phyloP scores from a whole-genome alignment of 371 early-diverging fungal species.

The Syncephalastrum contaminatum region DNA sequence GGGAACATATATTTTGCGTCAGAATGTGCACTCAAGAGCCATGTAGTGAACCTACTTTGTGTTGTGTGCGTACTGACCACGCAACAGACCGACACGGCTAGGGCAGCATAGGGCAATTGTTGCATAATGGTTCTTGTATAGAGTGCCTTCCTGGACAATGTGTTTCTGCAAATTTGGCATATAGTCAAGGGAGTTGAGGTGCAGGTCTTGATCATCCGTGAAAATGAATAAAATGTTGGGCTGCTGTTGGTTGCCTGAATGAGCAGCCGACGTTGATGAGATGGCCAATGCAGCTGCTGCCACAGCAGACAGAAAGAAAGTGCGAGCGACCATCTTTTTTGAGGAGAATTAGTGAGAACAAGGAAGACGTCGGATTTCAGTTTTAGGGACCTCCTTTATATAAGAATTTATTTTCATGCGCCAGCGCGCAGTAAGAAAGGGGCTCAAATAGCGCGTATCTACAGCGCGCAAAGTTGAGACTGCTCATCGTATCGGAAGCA shows the following conservation, averaged over 20 bases:
- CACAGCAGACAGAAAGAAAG: too few species aligned
- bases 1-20: not conserved
- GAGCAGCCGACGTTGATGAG: too few species aligned
- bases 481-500: too few species aligned
- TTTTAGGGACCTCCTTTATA: too few species aligned
- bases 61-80: slow-evolving; percentile 65
- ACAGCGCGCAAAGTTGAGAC: too few species aligned
- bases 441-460: too few species aligned
- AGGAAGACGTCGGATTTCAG: too few species aligned
- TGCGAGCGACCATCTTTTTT: too few species aligned
- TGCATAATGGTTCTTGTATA: slow-evolving; percentile 60
- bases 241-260: not conserved
- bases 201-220: slow-evolving; percentile 64
- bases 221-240: slow-evolving; percentile 67
- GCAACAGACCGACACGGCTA: slow-evolving; percentile 55
- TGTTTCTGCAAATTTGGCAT: slow-evolving; percentile 67
- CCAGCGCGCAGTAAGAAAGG: too few species aligned
- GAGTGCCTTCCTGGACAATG: slow-evolving; percentile 57
- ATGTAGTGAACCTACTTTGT: slow-evolving; percentile 40
- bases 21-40: not conserved
- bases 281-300: too few species aligned
- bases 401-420: too few species aligned
- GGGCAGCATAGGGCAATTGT: slow-evolving; percentile 69
- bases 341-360: too few species aligned
- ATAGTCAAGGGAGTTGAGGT: slow-evolving; percentile 54